A percentile compares a stretch with the other conserved stretches of the same genome.
These are phyloP conservation scores for Candida vartiovaarae DNA, from an alignment of 805 yeast genomes.

Conservation along the genomic window DNA sequence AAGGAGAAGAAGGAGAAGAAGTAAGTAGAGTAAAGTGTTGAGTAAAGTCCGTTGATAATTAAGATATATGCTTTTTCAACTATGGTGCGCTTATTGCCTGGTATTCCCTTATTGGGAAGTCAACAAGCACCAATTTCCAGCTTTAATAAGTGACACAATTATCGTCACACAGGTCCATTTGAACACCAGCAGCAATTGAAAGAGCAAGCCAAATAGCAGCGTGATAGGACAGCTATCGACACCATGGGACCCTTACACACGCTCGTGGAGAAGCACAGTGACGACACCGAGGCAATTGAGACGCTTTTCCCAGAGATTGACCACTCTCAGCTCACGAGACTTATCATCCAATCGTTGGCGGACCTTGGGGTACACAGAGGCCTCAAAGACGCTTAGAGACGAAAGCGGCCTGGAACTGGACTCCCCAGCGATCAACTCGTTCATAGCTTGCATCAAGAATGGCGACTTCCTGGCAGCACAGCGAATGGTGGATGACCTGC, in stretches of 20 bases:
- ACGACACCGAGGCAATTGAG: neutral
- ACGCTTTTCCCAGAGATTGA: constrained; percentile 19
- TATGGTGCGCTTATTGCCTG: neutral
- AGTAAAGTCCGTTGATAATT: neutral
- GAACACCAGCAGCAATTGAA: neutral
- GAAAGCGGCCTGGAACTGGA: constrained; percentile 37
- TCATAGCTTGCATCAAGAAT: constrained; percentile 30
- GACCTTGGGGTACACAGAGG: constrained; percentile 42
- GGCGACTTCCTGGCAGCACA: constrained; percentile 39
- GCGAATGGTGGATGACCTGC: constrained; percentile 19
- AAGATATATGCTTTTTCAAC: no score
- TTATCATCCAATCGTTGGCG: constrained; percentile 41
- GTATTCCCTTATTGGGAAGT: constrained; percentile 1
- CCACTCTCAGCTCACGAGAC: constrained; percentile 35
- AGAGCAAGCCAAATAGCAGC: neutral
- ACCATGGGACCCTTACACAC: neutral
- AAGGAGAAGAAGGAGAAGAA: constrained; percentile 24
- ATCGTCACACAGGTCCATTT: no score
- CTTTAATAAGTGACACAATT: no score
- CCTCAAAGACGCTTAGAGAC: constrained; percentile 32
- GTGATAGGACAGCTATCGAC: no score
- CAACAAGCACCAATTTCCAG: neutral
- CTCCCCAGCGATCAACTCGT: constrained; percentile 33
- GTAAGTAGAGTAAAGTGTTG: neutral
- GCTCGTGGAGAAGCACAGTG: neutral